Evolutionary conservation across 2,329 filamentous ascomycete genomes (phyloP), one percentile per base, ranked within the genome.

Genomic region (Colletotrichum sp.): DNA sequence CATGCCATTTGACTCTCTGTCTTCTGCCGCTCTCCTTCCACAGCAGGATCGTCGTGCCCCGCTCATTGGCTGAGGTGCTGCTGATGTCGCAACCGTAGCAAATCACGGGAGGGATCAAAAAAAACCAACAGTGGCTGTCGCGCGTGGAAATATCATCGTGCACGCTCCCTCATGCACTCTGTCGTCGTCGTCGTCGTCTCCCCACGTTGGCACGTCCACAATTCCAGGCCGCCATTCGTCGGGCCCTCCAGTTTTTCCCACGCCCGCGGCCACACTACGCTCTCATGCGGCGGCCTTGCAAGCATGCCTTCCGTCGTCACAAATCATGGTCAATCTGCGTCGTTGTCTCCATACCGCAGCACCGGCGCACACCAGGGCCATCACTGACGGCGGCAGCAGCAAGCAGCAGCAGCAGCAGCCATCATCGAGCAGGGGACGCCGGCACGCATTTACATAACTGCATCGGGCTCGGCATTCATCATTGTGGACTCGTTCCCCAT

Each of bases 391-490:
- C 64, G n/a, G n/a, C 36, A 43, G 36, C 6, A 28, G 48, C 39
- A 28, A 43, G 59, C 52, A 57, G n/a, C 5, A 57, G 52, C 24
- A 18, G 21, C 21, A 18, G 61, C 61, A 39, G 24, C 55, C 55
- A 59, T 26, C 55, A 26, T 26, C 55, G 61, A 64, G 30, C n/a
- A 26, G 68, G 61, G 57, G 60, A 10, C 21, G 8, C 43, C 28
- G 64, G 26, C 63, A 48, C 70, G 55, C 64, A 32, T 57, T 64
- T 64, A 68, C 73, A 75, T 75, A 73, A 68, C 59, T 57, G 28
- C 70, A 59, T 34, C 63, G 57, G n/a, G 57, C 73, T 75, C 64
- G 73, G 70, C 73, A 64, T 73, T 73, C 70, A 75, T 75, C 73
- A 75, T 75, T 75, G 70, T 73, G 70, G 73, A 60, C 43, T 65